A percentile compares a stretch with the other conserved stretches of the same genome.
Evolutionary conservation across 169 alveolate species (phyloP).

Genomic region (Plasmodium knowlesi): DNA sequence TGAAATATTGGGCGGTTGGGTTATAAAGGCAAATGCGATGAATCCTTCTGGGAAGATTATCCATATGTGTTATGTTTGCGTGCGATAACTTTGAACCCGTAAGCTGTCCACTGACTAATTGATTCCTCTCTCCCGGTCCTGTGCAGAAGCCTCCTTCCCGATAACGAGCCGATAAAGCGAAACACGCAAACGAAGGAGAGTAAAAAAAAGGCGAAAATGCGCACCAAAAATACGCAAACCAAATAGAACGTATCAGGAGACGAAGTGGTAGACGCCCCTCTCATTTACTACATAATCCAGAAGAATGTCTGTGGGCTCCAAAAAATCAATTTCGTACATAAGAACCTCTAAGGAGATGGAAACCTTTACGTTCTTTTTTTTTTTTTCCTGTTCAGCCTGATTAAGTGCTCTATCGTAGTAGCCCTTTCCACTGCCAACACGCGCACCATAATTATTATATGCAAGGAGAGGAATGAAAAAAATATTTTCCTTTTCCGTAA

Average conservation of each 20-base stretch:
- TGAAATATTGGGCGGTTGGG: background rate
- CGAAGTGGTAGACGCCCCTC: conserved; percentile 32
- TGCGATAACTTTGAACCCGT: background rate
- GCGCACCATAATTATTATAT: conserved; percentile 42
- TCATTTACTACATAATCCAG: conserved; percentile 64
- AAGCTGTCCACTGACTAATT: background rate
- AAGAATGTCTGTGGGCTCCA: conserved; percentile 26
- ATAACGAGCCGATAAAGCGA: background rate
- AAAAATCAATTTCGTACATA: conserved; percentile 45
- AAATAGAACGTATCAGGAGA: conserved; percentile 1
- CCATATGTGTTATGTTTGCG: background rate
- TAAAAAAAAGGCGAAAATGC: background rate
- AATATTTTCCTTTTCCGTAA: conserved; percentile 15
- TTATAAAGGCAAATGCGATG: background rate
- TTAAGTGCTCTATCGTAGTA: conserved; percentile 52
- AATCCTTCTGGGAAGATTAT: background rate
- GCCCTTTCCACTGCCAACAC: conserved; percentile 71
- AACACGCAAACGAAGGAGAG: background rate
- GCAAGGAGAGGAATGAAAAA: conserved; percentile 57
- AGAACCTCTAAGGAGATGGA: conserved; percentile 32
- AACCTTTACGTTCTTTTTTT: conserved; percentile 17
- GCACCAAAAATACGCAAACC: background rate
- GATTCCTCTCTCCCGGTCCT: background rate
- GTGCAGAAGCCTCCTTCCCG: background rate
- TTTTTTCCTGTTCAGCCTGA: background rate